Base-by-base conservation (phyloP, 768 basidiomycete genomes). In the Goffeauzyma gilvescens region DNA sequence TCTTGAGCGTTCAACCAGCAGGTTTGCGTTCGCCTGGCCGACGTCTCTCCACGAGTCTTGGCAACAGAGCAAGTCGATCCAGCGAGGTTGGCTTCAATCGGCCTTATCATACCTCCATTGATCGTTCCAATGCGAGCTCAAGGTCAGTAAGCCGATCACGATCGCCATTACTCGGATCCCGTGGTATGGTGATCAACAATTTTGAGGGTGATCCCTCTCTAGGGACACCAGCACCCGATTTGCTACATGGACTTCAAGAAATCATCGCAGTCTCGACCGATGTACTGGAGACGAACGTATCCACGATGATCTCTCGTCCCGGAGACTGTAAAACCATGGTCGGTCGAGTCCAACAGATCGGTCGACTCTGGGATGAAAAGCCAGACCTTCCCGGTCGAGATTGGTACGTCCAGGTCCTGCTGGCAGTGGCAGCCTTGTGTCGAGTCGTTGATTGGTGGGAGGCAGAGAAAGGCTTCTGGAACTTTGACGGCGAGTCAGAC, bases 361-460 rank as follows among this genome's bases (percentile, higher is more conserved):
- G 93, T 50, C 81, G 77, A 59, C 79, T 79, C 5, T 96, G 93
- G 93, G 89, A 95, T 52, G 85, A 90, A 38, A 84, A 95, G 65
- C 84, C 87, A 17, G 87, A 95, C 61, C 95, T 89, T 82, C 85
- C 87, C 53, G 89, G 93, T 20, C 72, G 90, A 44, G 85, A 81
- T 46, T 98, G 90, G 93, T 96, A 95, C 65, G 87, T 95, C 40
- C 87, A 90, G 59, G 79, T 95, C 21, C 72, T 96, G 4, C 76
- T 95, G 37, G 90, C 93, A 17, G 79, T 96, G 36, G 93, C 93
- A 24, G 86, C 84, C 55, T 75, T 98, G 50, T 83, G 80, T 63
- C 80, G 90, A 45, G 93, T 96, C 22, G 80, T 95, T 50, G 93
- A 95, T 58, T 98, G 93, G 90, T 95, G 87, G 86, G 89, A 93